A percentile compares a stretch with the other conserved stretches of the same genome.
phyloP scores from a whole-genome alignment of 768 basidiomycete genomes.

The Tylopilus sp. region DNA sequence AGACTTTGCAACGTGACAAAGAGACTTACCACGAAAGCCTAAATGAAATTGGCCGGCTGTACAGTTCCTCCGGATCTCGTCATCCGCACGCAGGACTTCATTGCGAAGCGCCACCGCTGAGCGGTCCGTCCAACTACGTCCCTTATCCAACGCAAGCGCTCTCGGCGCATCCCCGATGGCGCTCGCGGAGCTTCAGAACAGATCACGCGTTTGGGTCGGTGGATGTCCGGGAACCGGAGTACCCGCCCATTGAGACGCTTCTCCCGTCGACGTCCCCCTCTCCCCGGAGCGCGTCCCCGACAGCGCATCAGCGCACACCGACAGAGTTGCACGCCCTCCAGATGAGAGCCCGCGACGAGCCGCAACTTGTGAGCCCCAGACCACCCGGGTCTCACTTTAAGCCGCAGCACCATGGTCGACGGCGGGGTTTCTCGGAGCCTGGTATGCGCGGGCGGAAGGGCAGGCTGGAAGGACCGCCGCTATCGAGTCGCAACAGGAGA shows the following conservation, averaged over 20 bases:
- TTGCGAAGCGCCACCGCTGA: not conserved
- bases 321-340: constrained; percentile 7
- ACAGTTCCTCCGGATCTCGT: not conserved
- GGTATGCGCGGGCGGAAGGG: constrained; percentile 6
- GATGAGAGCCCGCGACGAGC: not conserved
- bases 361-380: no score
- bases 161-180: constrained; percentile 20
- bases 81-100: not conserved
- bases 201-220: not conserved
- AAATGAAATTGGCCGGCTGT: constrained; percentile 12
- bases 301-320: constrained; percentile 6
- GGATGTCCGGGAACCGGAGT: constrained; percentile 3
- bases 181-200: not conserved
- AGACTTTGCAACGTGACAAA: constrained; percentile 6
- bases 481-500: not conserved
- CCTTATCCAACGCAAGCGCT: not conserved
- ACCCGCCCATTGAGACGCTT: constrained; percentile 18
- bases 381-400: not conserved
- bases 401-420: constrained; percentile 1
- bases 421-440: not conserved
- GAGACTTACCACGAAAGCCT: constrained; percentile 6
- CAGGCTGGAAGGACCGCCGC: not conserved
- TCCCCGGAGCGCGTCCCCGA: constrained; percentile 1
- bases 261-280: constrained; percentile 7
- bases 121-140: not conserved